Evolutionary conservation across 2,329 filamentous ascomycete genomes (phyloP), one percentile per base, ranked within the genome.

Genomic region (Colletotrichum limetticola): DNA sequence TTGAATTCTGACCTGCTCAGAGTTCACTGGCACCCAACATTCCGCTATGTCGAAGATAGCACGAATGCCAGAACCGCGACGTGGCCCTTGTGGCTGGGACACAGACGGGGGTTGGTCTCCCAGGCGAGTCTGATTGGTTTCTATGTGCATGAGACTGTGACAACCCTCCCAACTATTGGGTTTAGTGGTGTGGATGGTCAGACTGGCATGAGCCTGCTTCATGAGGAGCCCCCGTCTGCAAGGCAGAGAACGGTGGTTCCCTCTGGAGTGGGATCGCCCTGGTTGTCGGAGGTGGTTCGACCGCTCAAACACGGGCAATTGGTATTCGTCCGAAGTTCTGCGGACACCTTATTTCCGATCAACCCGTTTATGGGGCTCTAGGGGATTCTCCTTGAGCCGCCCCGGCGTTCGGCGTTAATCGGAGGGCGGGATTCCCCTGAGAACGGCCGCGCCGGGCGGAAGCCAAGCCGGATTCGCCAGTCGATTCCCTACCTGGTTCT

Each of bases 311-410:
- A 37, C 49, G 42, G 26, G 22, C 59, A 60, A 37, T 69, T 72
- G 59, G 70, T 66, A 70, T 26, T 73, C 71, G 56, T 73, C 71
- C 71, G 71, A 73, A 28, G 32, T 70, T 37, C 22, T 52, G 71
- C 56, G 37, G 46, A 28, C 61, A 73, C 66, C 66, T 73, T 70
- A 65, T 70, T 71, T 71, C 71, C 66, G 60, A 65, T 42, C 60
- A 28, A 46, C 59, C 16, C 53, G 30, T 32, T 49, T 52, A n/a
- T 19, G 26, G 42, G 19, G 5, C 22, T 28, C 28, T 35, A 5
- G 32, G 32, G 5, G n/a, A 19, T 12, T 6, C 42, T 22, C n/a
- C 42, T 56, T 32, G 57, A 37, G 46, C 66, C 16, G 46, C 49
- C 4, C 55, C 66, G 71, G 60, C 66, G 52, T 65, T 72, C 60